These are phyloP conservation scores for Iberis pinnata DNA, from an alignment of 345 rosid species.

Conservation along the genomic window DNA sequence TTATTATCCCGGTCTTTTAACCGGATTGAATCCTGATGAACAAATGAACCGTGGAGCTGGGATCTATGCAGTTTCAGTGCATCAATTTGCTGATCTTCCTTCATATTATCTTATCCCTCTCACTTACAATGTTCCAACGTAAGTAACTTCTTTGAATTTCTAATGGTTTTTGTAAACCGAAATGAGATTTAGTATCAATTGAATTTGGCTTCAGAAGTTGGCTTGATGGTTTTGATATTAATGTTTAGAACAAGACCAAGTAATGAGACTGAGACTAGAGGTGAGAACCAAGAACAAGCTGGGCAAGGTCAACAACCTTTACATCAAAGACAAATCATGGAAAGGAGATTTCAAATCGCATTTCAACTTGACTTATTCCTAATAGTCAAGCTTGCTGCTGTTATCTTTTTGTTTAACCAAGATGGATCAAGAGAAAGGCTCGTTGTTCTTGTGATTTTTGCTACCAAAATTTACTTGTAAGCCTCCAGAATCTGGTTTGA, in stretches of 20 bases:
- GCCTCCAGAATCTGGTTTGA: no score
- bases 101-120: conserved; percentile 71
- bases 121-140: conserved; percentile 68
- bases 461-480: conserved; percentile 58
- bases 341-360: conserved; percentile 75
- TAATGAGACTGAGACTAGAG: conserved; percentile 34
- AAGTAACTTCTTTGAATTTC: no score
- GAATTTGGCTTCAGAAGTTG: no score
- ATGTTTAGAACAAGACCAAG: conserved; percentile 17
- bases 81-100: conserved; percentile 38
- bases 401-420: conserved; percentile 77
- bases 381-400: conserved; percentile 72
- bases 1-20: conserved; percentile 37
- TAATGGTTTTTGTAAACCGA: no score
- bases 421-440: conserved; percentile 88
- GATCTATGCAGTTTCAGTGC: conserved; percentile 53
- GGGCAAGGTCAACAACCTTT: conserved; percentile 53
- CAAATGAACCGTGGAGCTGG: conserved; percentile 57
- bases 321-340: conserved; percentile 56
- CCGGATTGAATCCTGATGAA: conserved; percentile 33
- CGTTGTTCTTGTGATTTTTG: conserved; percentile 59
- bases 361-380: conserved; percentile 76
- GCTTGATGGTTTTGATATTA: no score
- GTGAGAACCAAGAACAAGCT: conserved; percentile 33
- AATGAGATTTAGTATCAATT: no score